A percentile compares a stretch with the other conserved stretches of the same genome.
These are phyloP conservation scores for Podaxis sp. DNA, from an alignment of 768 basidiomycete species.

Conservation along the genomic window DNA sequence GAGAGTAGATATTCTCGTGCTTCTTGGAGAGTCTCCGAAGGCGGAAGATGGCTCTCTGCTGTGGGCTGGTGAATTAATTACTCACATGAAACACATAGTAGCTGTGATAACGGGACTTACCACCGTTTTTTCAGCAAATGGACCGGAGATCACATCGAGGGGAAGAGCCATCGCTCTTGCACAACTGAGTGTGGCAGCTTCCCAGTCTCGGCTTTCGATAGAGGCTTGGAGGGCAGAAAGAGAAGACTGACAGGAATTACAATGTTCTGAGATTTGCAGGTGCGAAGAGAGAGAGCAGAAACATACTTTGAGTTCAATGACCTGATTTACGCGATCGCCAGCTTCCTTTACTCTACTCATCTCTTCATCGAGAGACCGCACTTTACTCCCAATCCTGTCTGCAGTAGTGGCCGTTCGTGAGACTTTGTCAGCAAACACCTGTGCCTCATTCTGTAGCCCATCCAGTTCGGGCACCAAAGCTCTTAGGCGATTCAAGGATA, in stretches of 20 bases:
- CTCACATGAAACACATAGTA: neutral
- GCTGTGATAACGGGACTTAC: conserved; percentile 40
- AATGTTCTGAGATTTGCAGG: neutral
- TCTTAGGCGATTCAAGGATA: conserved; percentile 58
- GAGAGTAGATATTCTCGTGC: conserved; percentile 71
- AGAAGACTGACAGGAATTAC: conserved; percentile 28
- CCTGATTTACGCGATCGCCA: conserved; percentile 86
- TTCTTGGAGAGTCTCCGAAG: conserved; percentile 73
- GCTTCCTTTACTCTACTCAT: conserved; percentile 88
- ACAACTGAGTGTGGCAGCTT: conserved; percentile 88
- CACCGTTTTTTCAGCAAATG: conserved; percentile 84
- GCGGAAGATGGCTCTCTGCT: conserved; percentile 80
- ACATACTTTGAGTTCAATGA: conserved; percentile 89
- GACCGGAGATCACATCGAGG: conserved; percentile 68
- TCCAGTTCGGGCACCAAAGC: conserved; percentile 60
- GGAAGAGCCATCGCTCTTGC: conserved; percentile 87
- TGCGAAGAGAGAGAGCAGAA: neutral
- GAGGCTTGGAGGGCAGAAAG: conserved; percentile 55
- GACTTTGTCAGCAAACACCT: conserved; percentile 51
- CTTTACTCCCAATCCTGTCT: conserved; percentile 88
- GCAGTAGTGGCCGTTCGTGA: conserved; percentile 73
- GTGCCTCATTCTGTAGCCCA: conserved; percentile 54
- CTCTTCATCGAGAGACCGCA: conserved; percentile 86
- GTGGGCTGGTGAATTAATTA: conserved; percentile 62
- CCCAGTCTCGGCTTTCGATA: conserved; percentile 90